Evolutionary conservation across 345 rosid species (phyloP).

Genomic region (Eutrema yunnanense): DNA sequence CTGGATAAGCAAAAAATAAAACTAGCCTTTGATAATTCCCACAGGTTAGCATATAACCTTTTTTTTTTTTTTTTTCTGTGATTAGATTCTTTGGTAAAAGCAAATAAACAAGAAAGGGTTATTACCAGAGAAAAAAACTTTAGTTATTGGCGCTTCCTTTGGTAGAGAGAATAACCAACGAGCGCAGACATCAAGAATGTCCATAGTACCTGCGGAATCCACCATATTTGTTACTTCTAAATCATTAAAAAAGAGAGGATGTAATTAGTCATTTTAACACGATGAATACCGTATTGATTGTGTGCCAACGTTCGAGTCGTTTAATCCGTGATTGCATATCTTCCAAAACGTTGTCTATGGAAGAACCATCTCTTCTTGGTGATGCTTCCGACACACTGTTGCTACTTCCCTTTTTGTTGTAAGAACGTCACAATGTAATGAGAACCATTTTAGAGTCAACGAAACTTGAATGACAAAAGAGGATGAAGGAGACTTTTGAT

Average conservation of each 20-base stretch:
- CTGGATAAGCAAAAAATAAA: not conserved
- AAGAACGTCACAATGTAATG: not conserved
- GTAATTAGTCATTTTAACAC: not conserved
- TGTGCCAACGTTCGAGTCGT: slow-evolving; percentile 90
- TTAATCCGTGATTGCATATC: slow-evolving; percentile 86
- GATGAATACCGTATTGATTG: slow-evolving; percentile 68
- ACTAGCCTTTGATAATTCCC: not conserved
- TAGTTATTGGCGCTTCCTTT: slow-evolving; percentile 60
- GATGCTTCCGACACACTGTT: slow-evolving; percentile 74
- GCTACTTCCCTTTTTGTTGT: slow-evolving; percentile 48
- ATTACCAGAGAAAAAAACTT: not conserved
- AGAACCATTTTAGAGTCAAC: not conserved
- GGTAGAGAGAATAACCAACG: slow-evolving; percentile 95
- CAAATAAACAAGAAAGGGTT: not conserved
- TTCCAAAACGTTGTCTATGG: slow-evolving; percentile 70
- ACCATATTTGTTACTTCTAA: not conserved
- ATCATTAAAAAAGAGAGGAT: not conserved
- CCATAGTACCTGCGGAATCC: slow-evolving; percentile 87
- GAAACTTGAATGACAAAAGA: not conserved
- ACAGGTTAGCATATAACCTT: slow-evolving; percentile 7
- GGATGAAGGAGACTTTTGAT: not conserved
- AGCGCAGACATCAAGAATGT: slow-evolving; percentile 95
- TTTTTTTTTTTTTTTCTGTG: not conserved
- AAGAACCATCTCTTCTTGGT: slow-evolving; percentile 58
- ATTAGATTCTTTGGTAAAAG: slow-evolving; percentile 2